These are phyloP conservation scores for Ogataea zsoltii DNA, from an alignment of 805 yeast species.

Conservation along the genomic window DNA sequence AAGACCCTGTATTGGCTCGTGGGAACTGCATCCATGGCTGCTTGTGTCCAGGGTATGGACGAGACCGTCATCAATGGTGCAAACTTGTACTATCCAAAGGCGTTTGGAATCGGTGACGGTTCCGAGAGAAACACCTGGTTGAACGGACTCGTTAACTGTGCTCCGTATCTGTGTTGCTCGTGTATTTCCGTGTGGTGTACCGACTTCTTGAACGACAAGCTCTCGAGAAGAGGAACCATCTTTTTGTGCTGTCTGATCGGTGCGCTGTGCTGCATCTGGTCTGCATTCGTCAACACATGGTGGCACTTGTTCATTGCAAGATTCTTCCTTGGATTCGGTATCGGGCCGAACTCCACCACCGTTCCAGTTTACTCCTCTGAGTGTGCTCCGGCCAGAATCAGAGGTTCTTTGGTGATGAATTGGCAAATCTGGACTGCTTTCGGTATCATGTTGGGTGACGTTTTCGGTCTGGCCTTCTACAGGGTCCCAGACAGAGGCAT, in stretches of 20 bases:
- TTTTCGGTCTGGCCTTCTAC: slow-evolving; percentile 34
- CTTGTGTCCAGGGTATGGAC: slow-evolving; percentile 81
- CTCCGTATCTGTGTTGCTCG: slow-evolving; percentile 69
- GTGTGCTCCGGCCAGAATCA: slow-evolving; percentile 35
- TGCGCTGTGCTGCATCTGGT: slow-evolving; percentile 67
- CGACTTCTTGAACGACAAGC: slow-evolving; percentile 53
- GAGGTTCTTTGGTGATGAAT: slow-evolving; percentile 55
- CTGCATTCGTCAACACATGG: slow-evolving; percentile 64
- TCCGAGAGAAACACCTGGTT: slow-evolving; percentile 54
- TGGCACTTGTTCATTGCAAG: slow-evolving; percentile 59
- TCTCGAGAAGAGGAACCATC: slow-evolving; percentile 68
- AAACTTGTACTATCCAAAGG: slow-evolving; percentile 56
- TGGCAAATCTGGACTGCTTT: slow-evolving; percentile 62
- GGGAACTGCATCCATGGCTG: slow-evolving; percentile 69
- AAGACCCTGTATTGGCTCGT: slow-evolving; percentile 54
- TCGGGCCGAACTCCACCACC: slow-evolving; percentile 38
- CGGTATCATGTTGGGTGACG: slow-evolving; percentile 44
- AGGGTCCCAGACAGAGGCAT: slow-evolving; percentile 36
- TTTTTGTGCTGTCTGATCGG: slow-evolving; percentile 64
- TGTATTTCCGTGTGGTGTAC: slow-evolving; percentile 64
- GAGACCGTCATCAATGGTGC: slow-evolving; percentile 79
- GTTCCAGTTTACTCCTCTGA: slow-evolving; percentile 41
- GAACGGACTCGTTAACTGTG: slow-evolving; percentile 65
- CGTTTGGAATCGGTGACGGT: slow-evolving; percentile 51
- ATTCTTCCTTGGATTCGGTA: slow-evolving; percentile 37